Percentiles rank a stretch among this genome's conserved stretches.
Conservation (phyloP, 129 eudicot species). For the Calendula officinalis region DNA sequence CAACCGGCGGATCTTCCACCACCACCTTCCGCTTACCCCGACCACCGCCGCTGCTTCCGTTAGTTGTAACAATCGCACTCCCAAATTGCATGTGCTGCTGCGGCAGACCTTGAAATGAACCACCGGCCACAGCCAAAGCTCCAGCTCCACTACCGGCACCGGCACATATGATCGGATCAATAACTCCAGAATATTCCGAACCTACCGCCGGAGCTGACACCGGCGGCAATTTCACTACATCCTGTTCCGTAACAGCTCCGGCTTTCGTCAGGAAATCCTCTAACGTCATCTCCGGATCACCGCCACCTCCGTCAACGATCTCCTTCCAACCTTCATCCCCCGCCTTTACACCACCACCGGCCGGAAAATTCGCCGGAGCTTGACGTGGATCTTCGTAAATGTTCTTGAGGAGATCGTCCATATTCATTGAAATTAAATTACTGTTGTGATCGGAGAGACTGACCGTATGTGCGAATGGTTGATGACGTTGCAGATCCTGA, state of each 20-base stretch:
- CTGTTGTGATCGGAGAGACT: slow-evolving; percentile 35
- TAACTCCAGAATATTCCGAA: slow-evolving; percentile 38
- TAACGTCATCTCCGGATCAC: slow-evolving; percentile 62
- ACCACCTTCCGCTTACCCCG: slow-evolving; percentile 65
- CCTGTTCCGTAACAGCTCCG: slow-evolving; percentile 76
- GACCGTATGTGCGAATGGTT: slow-evolving; percentile 25
- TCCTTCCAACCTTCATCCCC: slow-evolving; percentile 61
- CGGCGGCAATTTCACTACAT: slow-evolving; percentile 45
- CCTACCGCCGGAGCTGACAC: slow-evolving; percentile 26
- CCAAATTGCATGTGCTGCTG: slow-evolving; percentile 44
- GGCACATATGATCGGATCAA: slow-evolving; percentile 32
- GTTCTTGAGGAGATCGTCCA: slow-evolving; percentile 63
- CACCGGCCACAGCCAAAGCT: slow-evolving; percentile 4
- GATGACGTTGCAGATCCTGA: slow-evolving; percentile 75
- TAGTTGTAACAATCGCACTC: slow-evolving; percentile 29
- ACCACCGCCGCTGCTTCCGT: slow-evolving; percentile 31
- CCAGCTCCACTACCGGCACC: slow-evolving; percentile 16
- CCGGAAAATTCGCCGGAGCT: slow-evolving; percentile 26
- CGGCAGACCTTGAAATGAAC: slow-evolving; percentile 24
- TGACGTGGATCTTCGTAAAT: slow-evolving; percentile 56
- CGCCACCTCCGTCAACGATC: slow-evolving; percentile 41
- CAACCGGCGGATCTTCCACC: slow-evolving; percentile 70
- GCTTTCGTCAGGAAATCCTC: slow-evolving; percentile 71
- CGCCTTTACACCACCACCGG: slow-evolving; percentile 28
- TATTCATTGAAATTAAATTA: slow-evolving; percentile 58